Base-by-base conservation (phyloP, 208 protist genomes). In the Crithidia acanthocephali region DNA sequence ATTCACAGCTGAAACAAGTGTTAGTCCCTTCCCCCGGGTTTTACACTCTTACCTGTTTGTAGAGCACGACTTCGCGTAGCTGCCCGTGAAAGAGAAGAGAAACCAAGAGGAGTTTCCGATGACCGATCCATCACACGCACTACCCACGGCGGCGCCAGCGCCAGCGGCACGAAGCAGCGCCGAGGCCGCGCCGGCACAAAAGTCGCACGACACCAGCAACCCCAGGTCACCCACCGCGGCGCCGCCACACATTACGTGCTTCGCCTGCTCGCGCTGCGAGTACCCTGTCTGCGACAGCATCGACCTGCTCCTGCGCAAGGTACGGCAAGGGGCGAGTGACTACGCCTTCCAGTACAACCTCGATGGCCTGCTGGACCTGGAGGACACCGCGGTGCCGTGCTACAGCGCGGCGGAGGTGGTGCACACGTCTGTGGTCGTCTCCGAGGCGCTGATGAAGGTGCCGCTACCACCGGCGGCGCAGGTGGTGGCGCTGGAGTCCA, bases 221-320 rank as follows among this genome's bases (percentile, higher is more conserved):
- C 11, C 44, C 4, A 35, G 45, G 1, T 48, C 55, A 44, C 2
- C 32, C 52, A 57, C 47, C 11, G 45, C 56, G 0, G 27, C 56
- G 0, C 30, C 56, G 0, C 42, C 67, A 7, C 50, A 67, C 61
- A 69, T 79, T 6, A 64, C 81, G 28, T 95, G 83, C 68, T 95
- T 95, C 65, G 81, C 82, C 7, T 95, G 90, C 69, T 81, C 81
- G 6, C 80, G 90, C 22, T 95, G 90, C 59, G 83, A 92, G 63
- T 91, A 90, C 76, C 90, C 90, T 1, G 80, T 95, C 50, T 95
- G 90, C 71, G 63, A 73, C 22, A 68, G 72, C 32, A 70, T 51
- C 23, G 82, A 92, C 57, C 28, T 95, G 48, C 13, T 95, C 7
- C 52, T 80, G 25, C 42, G 53, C 7, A 32, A 59, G 47, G 81